A percentile compares a stretch with the other conserved stretches of the same genome.
Evolutionary conservation across 805 yeast species (phyloP).

Genomic region (Kluyveromyces aestuarii): DNA sequence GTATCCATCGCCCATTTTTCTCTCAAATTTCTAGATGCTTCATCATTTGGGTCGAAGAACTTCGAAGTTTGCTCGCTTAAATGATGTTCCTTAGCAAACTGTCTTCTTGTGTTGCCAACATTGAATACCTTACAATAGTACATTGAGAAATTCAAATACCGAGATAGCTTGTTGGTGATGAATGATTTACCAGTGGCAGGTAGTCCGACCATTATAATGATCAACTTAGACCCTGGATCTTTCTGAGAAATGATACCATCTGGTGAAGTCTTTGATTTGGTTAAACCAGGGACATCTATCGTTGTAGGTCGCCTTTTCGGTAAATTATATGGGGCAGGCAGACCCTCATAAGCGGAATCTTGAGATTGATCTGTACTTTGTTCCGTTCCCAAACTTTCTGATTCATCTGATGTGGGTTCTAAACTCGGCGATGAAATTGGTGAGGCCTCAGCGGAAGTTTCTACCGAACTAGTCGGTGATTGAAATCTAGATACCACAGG

Average conservation of each 20-base stretch:
- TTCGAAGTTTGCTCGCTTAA: constrained; percentile 59
- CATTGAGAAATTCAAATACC: constrained; percentile 91
- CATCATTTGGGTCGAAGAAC: constrained; percentile 78
- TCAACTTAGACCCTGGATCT: constrained; percentile 76
- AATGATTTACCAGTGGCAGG: constrained; percentile 96
- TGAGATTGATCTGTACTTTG: background rate
- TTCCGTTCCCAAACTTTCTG: background rate
- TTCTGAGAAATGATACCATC: constrained; percentile 54
- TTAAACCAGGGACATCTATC: constrained; percentile 85
- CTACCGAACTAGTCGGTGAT: constrained; percentile 39
- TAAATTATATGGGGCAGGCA: constrained; percentile 18
- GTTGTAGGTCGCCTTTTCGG: constrained; percentile 63
- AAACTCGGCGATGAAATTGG: constrained; percentile 16
- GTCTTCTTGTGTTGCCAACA: constrained; percentile 90
- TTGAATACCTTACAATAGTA: constrained; percentile 86
- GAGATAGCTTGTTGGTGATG: constrained; percentile 79
- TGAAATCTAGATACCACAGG: constrained; percentile 51
- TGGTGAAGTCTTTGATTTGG: constrained; percentile 69
- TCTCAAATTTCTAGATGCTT: constrained; percentile 52
- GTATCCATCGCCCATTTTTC: constrained; percentile 98
- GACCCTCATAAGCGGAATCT: background rate
- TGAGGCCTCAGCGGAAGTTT: constrained; percentile 24
- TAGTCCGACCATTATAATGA: constrained; percentile 91
- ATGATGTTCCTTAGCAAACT: constrained; percentile 38
- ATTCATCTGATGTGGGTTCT: background rate